phyloP scores from a whole-genome alignment of 129 eudicot species.

The Centaurea solstitialis region DNA sequence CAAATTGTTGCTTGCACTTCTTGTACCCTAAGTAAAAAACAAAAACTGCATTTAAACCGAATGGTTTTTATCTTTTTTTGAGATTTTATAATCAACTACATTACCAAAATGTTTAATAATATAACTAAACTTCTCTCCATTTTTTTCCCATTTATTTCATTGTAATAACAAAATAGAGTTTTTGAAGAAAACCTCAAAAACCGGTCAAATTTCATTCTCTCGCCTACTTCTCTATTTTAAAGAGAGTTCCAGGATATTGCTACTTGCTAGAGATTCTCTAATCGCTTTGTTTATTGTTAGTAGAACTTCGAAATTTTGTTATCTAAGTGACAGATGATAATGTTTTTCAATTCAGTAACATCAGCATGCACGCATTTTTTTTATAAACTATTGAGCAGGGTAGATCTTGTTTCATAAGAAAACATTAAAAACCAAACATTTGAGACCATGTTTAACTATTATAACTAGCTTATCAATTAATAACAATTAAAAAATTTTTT shows the following conservation, averaged over 20 bases:
- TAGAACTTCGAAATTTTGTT: slow-evolving; percentile 16
- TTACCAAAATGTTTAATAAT: too few relatives aligned
- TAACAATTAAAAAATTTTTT: too few relatives aligned
- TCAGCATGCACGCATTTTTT: slow-evolving; percentile 5
- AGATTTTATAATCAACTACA: too few relatives aligned
- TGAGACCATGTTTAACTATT: background rate
- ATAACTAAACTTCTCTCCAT: background rate
- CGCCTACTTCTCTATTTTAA: background rate
- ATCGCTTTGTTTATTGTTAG: background rate
- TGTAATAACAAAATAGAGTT: background rate
- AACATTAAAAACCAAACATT: too few relatives aligned
- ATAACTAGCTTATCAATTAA: too few relatives aligned
- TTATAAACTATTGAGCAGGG: background rate
- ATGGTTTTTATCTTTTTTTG: too few relatives aligned
- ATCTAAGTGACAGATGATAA: slow-evolving; percentile 13
- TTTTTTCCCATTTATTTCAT: background rate
- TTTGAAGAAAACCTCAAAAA: background rate
- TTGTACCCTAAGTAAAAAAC: background rate
- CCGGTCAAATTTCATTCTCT: too few relatives aligned
- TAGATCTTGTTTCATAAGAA: background rate
- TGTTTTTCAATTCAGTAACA: slow-evolving; percentile 8
- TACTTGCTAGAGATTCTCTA: background rate
- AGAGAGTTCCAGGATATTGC: background rate
- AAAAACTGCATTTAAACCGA: background rate
- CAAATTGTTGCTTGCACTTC: background rate